A percentile compares a stretch with the other conserved stretches of the same genome.
These are phyloP conservation scores for Pleurotus cornucopiae DNA, from an alignment of 768 basidiomycete species.

Conservation along the genomic window DNA sequence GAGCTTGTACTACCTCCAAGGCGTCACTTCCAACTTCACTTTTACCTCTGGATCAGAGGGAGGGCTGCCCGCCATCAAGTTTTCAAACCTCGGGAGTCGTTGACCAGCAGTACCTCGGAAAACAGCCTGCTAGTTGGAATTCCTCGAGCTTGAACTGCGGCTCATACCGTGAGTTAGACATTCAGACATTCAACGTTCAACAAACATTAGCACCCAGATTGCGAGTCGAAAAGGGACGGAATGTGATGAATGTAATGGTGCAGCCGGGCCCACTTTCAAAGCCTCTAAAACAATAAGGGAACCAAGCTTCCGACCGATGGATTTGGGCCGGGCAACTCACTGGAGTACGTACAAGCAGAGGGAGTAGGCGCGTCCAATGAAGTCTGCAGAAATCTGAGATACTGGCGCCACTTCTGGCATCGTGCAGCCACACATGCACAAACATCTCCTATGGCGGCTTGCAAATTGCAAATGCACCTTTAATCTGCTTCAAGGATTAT, in stretches of 20 bases:
- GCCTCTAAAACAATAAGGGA: conserved; percentile 14
- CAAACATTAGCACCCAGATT: not conserved
- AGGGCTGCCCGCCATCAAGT: conserved; percentile 1
- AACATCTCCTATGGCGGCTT: too few species aligned
- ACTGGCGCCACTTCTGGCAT: too few species aligned
- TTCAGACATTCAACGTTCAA: not conserved
- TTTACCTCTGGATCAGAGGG: not conserved
- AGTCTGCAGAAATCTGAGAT: too few species aligned
- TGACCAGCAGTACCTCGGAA: conserved; percentile 21
- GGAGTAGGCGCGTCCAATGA: not conserved
- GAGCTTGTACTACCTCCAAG: conserved; percentile 15
- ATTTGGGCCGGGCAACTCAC: conserved; percentile 18
- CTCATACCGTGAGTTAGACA: not conserved
- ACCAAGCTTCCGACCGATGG: conserved; percentile 35
- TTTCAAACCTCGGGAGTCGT: conserved; percentile 14
- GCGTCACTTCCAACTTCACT: not conserved
- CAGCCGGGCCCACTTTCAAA: conserved; percentile 28
- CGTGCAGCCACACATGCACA: too few species aligned
- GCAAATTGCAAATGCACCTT: too few species aligned
- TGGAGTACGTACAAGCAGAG: not conserved
- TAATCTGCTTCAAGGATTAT: too few species aligned
- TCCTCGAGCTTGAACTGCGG: conserved; percentile 18
- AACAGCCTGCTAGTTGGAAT: conserved; percentile 14
- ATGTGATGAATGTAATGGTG: conserved; percentile 26
- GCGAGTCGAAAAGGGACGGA: not conserved